A percentile compares a stretch with the other conserved stretches of the same genome.
phyloP scores from a whole-genome alignment of 139 green algal genomes.

The Tetraselmis striata region DNA sequence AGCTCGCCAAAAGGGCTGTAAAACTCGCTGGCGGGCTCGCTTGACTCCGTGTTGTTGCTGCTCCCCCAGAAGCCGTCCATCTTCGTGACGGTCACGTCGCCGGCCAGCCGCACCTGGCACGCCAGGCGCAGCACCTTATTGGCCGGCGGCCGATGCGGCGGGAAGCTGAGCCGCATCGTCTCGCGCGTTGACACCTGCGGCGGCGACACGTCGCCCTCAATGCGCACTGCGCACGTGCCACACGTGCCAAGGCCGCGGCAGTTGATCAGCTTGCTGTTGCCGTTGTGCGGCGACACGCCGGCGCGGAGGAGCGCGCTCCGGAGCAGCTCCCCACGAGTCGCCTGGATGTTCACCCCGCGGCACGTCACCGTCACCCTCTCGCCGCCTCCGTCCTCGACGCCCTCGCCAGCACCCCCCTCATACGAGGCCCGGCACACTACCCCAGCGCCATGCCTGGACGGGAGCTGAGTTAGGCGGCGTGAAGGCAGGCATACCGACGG shows the following conservation, averaged over 20 bases:
- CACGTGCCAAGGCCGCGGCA: conserved; percentile 36
- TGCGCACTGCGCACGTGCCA: conserved; percentile 35
- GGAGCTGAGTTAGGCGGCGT: too few relatives aligned
- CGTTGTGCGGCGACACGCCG: conserved; percentile 32
- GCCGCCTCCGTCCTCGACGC: conserved; percentile 24
- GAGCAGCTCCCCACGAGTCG: conserved; percentile 4
- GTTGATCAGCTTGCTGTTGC: conserved; percentile 31
- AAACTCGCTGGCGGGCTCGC: not conserved
- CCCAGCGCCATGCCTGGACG: too few relatives aligned
- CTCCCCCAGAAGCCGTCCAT: conserved; percentile 37
- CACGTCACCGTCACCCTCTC: not conserved
- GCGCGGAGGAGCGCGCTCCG: conserved; percentile 24
- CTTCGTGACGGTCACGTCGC: conserved; percentile 26
- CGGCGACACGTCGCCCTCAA: conserved; percentile 15
- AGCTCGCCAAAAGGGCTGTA: conserved; percentile 21
- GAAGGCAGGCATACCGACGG: not conserved
- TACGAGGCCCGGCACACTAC: too few relatives aligned
- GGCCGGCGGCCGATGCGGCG: conserved; percentile 26
- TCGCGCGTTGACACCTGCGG: conserved; percentile 10
- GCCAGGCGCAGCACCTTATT: conserved; percentile 29
- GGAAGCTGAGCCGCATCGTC: conserved; percentile 30
- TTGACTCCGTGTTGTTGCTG: not conserved
- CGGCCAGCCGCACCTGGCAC: conserved; percentile 17
- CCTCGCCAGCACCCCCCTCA: too few relatives aligned
- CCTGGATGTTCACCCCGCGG: not conserved